Evolutionary conservation across 768 basidiomycete genomes (phyloP), one percentile per base, ranked within the genome.

Genomic region (Kwoniella mangroviensis): DNA sequence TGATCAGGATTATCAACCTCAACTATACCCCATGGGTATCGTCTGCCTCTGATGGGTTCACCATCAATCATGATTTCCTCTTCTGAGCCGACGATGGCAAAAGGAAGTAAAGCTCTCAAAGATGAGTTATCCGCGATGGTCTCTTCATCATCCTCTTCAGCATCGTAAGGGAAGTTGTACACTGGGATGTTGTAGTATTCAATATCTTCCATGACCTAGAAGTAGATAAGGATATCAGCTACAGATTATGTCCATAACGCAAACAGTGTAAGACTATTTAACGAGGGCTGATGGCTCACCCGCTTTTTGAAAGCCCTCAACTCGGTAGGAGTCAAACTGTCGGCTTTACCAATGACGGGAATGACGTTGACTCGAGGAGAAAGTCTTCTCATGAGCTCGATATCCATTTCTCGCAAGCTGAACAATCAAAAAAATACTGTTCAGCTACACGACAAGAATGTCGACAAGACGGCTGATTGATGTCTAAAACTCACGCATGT

Each of bases 1-100:
- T 99, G 97, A 83, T 93, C 92, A n/a, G 94, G 94, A 84, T 98
- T 98, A 86, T 99, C 97, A 71, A 98, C 95, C 82, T 98, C 95
- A 61, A 92, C 97, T 70, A 98, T 88, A 79, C 97, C 97, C 97
- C 97, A 99, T 4, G 97, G 97, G 84, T 98, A 99, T 80, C 94
- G 90, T 75, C 97, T 88, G 51, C 92, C 96, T 70, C 97, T 91
- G 73, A 97, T 90, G 54, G 89, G 89, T 83, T 94, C 90, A 34
- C 95, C 97, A 60, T 81, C 79, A 71, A 98, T 87, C 78, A 95
- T 92, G 73, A 98, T 89, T 84, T 98, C 96, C 75, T 98, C 95
- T 84, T 98, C 94, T 19, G 94, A 96, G 40, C 97, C 97, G 78
- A 99, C 90, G 75, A 99, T 91, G 9, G 97, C 94, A 82, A 99